phyloP scores from a whole-genome alignment of 129 eudicot species.

The Flaveria bidentis region DNA sequence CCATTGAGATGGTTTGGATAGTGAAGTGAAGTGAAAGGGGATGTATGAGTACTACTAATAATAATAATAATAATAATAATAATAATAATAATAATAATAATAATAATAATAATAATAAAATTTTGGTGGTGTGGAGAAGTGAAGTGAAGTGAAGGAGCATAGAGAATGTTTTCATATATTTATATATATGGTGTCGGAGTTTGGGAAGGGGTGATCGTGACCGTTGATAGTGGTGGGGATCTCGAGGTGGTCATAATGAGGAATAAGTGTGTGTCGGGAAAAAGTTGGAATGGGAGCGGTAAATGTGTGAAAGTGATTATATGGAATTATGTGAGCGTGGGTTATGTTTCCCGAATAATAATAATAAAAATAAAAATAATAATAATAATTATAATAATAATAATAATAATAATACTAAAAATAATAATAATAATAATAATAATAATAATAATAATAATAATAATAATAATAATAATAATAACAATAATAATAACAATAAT shows the following conservation, averaged over 20 bases:
- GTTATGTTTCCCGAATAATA: not conserved
- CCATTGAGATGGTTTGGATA: constrained; percentile 3
- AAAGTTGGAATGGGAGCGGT: constrained; percentile 25
- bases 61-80: too few species aligned
- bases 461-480: too few species aligned
- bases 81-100: too few species aligned
- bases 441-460: too few species aligned
- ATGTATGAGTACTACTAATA: not conserved
- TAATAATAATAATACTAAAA: too few species aligned
- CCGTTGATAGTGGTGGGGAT: constrained; percentile 37
- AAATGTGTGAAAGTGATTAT: constrained; percentile 7
- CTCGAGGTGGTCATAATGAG: constrained; percentile 38
- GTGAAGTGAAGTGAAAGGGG: constrained; percentile 16
- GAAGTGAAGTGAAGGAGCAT: constrained; percentile 17
- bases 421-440: too few species aligned
- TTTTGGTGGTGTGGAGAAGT: not conserved
- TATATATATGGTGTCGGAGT: constrained; percentile 27
- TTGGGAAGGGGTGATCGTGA: constrained; percentile 36
- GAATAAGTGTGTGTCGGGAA: constrained; percentile 40
- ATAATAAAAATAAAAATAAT: too few species aligned
- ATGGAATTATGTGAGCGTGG: constrained; percentile 17
- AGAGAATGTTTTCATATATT: constrained; percentile 25
- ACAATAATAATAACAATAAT: too few species aligned
- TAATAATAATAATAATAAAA: too few species aligned
- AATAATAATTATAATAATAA: too few species aligned